Conservation (phyloP, 129 eudicot species). For the Flaveria ramosissima region DNA sequence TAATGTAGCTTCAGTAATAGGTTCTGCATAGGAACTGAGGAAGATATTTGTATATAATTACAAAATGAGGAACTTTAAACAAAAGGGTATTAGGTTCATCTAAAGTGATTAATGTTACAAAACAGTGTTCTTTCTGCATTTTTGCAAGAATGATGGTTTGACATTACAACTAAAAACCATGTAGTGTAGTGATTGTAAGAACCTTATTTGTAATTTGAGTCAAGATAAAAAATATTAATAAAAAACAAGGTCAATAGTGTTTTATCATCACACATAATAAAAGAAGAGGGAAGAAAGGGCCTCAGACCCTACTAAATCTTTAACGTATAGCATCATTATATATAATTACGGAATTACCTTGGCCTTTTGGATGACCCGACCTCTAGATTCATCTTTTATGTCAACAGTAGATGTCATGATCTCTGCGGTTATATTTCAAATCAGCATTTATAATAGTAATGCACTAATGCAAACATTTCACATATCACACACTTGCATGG, state of each 20-base stretch:
- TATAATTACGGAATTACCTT: conserved; percentile 52
- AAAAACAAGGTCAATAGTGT: not conserved
- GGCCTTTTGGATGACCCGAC: conserved; percentile 70
- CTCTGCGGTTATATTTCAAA: conserved; percentile 48
- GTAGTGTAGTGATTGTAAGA: not conserved
- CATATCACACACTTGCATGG: too few species aligned
- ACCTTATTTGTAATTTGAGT: not conserved
- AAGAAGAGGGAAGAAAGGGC: not conserved
- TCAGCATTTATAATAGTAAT: conserved; percentile 1
- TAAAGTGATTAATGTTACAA: not conserved
- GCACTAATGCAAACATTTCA: not conserved
- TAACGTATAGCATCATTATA: not conserved
- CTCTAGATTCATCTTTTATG: conserved; percentile 81
- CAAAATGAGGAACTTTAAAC: not conserved
- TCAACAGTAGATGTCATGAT: conserved; percentile 81
- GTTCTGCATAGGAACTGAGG: too few species aligned
- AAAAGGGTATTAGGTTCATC: not conserved
- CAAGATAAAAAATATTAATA: not conserved
- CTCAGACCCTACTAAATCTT: not conserved
- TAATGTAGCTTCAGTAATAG: not conserved
- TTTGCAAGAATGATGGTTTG: not conserved
- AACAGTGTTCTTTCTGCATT: conserved; percentile 1
- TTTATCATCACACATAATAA: not conserved
- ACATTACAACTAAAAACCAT: not conserved
- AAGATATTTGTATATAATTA: not conserved